Evolutionary conservation across 1,139 yeast species (phyloP), one percentile per base, ranked within the genome.

Genomic region (Yamadazyma oceani): DNA sequence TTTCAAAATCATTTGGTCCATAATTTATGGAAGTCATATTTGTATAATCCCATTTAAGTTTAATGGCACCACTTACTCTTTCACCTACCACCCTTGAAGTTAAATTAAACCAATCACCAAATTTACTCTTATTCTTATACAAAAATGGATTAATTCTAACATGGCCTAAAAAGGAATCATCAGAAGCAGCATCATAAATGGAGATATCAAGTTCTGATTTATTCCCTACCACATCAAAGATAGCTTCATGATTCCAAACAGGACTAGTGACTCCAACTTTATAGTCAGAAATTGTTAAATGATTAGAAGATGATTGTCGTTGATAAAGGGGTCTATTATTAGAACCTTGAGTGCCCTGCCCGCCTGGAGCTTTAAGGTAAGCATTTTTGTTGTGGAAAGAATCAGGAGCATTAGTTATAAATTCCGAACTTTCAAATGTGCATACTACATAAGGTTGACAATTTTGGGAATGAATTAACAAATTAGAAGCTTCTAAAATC

Each of bases 1-100:
- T 86, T 57, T 90, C 96, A 61, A 92, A 92, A 64, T 92, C 97
- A 42, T 84, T 84, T 5, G 97, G 97, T 1, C 96, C 96, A 55
- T 84, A 88, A 50, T 84, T 87, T 49, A 80, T 79, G 58, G 84
- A 82, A 59, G 83, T 82, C 29, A 61, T 49, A 27, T 80, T 72
- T 36, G 85, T 79, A 58, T 84, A 90, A 44, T 81, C 82, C 75
- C 90, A 78, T 47, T 78, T 75, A 39, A 90, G 79, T 49, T 80
- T 78, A 41, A 92, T 80, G 38, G 83, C 82, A 32, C 97, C 97
- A 1, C 80, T 63, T 12, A 86, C 88, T 26, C 78, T 68, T 55
- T 88, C 96, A 26, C 90, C 89, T 35, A 79, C 74, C 14, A 83
- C 78, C 51, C 96, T 78, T 15, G 90, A 78, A 48, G 79, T 76